Evolutionary conservation across 2,329 filamentous ascomycete genomes (phyloP).

Genomic region (Ascochyta viciae-villosae): DNA sequence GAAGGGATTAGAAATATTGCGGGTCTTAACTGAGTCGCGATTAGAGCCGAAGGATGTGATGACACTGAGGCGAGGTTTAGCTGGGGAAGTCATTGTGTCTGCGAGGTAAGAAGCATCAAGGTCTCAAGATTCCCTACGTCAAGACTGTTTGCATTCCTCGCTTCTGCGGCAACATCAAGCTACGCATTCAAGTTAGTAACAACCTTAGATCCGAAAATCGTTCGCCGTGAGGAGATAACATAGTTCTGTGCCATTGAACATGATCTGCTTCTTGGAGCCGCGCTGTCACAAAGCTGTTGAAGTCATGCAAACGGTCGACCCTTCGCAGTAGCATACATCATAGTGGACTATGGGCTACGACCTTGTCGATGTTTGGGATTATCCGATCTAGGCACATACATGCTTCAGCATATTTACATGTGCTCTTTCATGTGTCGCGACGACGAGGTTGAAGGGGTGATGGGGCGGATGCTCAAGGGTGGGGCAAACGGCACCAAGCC

Average conservation of each 20-base stretch:
- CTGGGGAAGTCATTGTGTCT: constrained; percentile 10
- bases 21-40: constrained; percentile 2
- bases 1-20: constrained; percentile 26
- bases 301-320: no score
- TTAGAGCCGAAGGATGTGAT: constrained; percentile 6
- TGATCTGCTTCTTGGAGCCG: no score
- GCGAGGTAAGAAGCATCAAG: background rate
- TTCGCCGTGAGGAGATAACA: no score
- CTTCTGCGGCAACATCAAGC: constrained; percentile 4
- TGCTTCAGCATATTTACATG: background rate
- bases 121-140: background rate
- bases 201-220: no score
- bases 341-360: no score
- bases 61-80: constrained; percentile 9
- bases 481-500: background rate
- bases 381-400: no score
- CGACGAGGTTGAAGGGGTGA: background rate
- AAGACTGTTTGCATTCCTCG: constrained; percentile 5
- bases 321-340: no score
- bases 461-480: background rate
- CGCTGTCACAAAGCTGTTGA: no score
- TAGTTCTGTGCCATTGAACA: no score
- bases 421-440: background rate
- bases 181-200: background rate
- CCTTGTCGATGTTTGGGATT: no score